phyloP scores from a whole-genome alignment of 2,329 filamentous ascomycete species.

The Mycosphaerella arachidis region DNA sequence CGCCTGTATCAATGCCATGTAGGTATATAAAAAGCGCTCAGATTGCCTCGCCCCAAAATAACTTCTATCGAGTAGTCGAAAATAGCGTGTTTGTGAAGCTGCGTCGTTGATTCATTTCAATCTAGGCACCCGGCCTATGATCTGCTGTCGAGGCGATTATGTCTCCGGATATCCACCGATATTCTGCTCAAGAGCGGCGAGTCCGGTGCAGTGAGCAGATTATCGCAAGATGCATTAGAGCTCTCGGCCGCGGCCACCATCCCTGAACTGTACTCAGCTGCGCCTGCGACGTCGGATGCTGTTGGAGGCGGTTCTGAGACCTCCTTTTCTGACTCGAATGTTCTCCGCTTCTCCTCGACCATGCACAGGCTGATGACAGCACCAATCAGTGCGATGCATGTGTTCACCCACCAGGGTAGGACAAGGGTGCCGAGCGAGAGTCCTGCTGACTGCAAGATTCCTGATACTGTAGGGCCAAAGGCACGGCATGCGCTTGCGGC shows the following conservation, averaged over 20 bases:
- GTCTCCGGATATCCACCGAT: constrained; percentile 22
- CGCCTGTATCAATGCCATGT: constrained; percentile 14
- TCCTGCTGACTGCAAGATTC: constrained; percentile 76
- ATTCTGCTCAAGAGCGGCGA: constrained; percentile 28
- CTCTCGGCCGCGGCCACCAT: constrained; percentile 25
- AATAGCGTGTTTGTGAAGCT: background rate
- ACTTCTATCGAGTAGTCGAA: constrained; percentile 1
- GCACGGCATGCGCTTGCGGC: constrained; percentile 84
- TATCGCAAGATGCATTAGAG: constrained; percentile 24
- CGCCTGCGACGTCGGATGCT: constrained; percentile 18
- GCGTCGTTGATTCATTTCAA: background rate
- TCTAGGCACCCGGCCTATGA: constrained; percentile 16
- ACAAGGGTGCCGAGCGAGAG: constrained; percentile 77
- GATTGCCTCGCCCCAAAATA: constrained; percentile 13
- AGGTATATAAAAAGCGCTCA: constrained; percentile 19
- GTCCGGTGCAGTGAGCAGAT: constrained; percentile 23
- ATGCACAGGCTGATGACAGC: constrained; percentile 72
- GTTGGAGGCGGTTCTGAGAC: constrained; percentile 13
- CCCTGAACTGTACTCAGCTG: constrained; percentile 19
- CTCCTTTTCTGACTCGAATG: constrained; percentile 27
- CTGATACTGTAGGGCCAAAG: constrained; percentile 83
- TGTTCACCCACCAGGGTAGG: constrained; percentile 89
- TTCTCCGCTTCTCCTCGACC: constrained; percentile 32
- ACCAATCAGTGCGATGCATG: constrained; percentile 68
- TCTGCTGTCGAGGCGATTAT: constrained; percentile 20